Evolutionary conservation across 1,284 basidiomycete species (phyloP).

Genomic region (Chalciporus sp.): DNA sequence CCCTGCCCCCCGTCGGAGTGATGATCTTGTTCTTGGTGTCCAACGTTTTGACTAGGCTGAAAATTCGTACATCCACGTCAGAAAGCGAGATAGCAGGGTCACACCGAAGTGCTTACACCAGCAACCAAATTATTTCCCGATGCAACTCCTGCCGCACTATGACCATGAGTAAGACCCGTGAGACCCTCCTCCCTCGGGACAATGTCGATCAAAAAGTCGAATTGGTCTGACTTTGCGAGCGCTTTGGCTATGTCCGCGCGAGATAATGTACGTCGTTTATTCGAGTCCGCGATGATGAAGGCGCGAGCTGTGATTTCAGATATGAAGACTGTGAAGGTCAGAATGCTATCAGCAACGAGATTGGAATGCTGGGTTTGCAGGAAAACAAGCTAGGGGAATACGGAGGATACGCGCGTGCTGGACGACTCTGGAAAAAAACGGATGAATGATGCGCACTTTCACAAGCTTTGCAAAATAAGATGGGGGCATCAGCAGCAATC

Average conservation of each 20-base stretch:
- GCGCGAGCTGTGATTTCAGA: constrained; percentile 92
- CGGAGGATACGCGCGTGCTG: constrained; percentile 5
- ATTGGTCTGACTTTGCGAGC: constrained; percentile 87
- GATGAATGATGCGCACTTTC: constrained; percentile 66
- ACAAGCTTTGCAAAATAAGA: constrained; percentile 94
- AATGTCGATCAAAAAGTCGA: constrained; percentile 92
- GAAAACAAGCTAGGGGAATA: background rate
- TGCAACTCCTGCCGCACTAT: background rate
- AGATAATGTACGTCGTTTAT: constrained; percentile 89
- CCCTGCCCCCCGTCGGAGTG: constrained; percentile 19
- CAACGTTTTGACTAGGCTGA: constrained; percentile 26
- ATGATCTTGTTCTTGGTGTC: constrained; percentile 31
- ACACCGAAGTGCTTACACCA: constrained; percentile 20
- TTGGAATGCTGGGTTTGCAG: background rate
- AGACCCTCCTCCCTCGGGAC: constrained; percentile 78
- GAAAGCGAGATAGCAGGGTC: background rate
- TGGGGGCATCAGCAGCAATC: constrained; percentile 94
- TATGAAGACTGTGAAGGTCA: constrained; percentile 75
- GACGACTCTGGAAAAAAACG: background rate
- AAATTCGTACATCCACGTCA: constrained; percentile 2
- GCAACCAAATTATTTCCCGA: constrained; percentile 23
- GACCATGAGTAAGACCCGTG: constrained; percentile 22
- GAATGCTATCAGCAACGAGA: constrained; percentile 1
- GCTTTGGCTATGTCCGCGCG: constrained; percentile 91
- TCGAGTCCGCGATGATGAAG: constrained; percentile 91